phyloP scores from a whole-genome alignment of 306 rosid genomes.

The Cyclanthera cordifolia region DNA sequence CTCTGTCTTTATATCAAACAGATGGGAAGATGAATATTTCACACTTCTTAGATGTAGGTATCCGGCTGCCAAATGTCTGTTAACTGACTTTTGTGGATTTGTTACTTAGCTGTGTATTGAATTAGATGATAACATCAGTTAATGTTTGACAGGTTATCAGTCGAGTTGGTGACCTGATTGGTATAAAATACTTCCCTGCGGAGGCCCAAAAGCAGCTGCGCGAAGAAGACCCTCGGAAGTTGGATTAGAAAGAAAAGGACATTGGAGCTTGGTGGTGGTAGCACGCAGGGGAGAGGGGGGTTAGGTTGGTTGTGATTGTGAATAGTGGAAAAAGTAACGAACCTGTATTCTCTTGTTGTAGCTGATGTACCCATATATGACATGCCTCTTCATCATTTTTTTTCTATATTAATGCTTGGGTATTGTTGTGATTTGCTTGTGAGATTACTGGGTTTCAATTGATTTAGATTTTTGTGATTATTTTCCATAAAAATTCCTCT shows the following conservation, averaged over 20 bases:
- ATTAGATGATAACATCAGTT: not conserved
- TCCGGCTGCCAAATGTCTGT: too few relatives aligned
- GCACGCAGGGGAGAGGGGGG: too few relatives aligned
- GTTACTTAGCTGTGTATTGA: not conserved
- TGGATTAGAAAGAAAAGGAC: constrained; percentile 14
- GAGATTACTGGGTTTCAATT: too few relatives aligned
- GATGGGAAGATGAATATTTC: too few relatives aligned
- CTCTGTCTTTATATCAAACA: too few relatives aligned
- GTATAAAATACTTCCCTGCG: constrained; percentile 82
- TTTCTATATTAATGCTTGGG: not conserved
- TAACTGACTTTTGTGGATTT: not conserved
- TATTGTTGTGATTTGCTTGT: not conserved
- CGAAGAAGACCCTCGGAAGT: constrained; percentile 16
- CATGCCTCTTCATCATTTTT: constrained; percentile 9
- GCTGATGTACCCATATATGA: not conserved
- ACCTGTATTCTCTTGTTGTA: not conserved
- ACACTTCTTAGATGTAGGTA: too few relatives aligned
- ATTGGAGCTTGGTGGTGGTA: too few relatives aligned
- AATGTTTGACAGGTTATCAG: constrained; percentile 49
- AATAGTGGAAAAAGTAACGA: not conserved
- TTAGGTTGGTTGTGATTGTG: constrained; percentile 13
- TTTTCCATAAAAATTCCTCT: too few relatives aligned
- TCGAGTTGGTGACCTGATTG: constrained; percentile 66
- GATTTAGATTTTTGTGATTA: too few relatives aligned
- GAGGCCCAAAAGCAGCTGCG: constrained; percentile 44